phyloP scores from a whole-genome alignment of 371 early-diverging fungal species.

The Basidiobolus meristosporus region DNA sequence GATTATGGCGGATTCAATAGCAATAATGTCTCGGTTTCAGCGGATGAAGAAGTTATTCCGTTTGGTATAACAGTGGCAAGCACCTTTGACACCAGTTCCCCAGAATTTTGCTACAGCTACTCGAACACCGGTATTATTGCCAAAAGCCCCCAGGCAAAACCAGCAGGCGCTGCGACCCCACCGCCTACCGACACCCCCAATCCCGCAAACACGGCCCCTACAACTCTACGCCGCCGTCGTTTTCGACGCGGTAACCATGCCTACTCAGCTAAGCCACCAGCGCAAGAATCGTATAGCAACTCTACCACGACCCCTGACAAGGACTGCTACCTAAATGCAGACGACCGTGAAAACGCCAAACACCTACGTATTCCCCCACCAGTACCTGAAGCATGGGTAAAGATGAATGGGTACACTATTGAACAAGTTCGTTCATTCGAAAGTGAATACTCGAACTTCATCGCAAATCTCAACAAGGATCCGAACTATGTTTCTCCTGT shows the following conservation, averaged over 20 bases:
- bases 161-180: neutral
- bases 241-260: neutral
- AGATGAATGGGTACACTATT: neutral
- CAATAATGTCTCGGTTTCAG: too few relatives aligned
- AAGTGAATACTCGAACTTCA: neutral
- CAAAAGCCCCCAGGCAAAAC: too few relatives aligned
- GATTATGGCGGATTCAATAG: too few relatives aligned
- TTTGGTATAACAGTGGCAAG: neutral
- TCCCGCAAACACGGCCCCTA: neutral
- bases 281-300: neutral
- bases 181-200: neutral
- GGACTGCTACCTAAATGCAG: neutral
- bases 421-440: neutral
- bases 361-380: neutral
- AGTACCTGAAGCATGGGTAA: constrained; percentile 1
- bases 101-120: constrained; percentile 1
- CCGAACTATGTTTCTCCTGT: neutral
- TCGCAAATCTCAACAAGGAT: neutral
- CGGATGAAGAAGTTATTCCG: neutral
- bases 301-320: neutral
- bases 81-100: neutral
- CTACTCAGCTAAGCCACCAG: neutral
- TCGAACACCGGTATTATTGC: neutral
- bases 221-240: neutral
- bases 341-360: neutral